A percentile compares a stretch with the other conserved stretches of the same genome.
These are phyloP conservation scores for Solanum lycopersicoides DNA, from an alignment of 257 asterid genomes.

Conservation along the genomic window DNA sequence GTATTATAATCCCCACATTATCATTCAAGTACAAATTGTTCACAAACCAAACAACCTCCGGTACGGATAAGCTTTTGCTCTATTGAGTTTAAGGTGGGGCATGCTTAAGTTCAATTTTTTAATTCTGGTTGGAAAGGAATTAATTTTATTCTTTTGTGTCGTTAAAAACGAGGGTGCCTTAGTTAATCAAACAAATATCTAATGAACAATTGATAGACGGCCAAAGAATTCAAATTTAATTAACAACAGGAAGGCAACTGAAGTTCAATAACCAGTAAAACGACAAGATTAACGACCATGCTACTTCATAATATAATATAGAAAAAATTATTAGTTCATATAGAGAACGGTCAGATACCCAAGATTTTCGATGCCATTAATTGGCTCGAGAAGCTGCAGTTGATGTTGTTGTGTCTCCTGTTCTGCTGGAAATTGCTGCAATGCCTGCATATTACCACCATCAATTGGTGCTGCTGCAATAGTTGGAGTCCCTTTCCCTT, in stretches of 20 bases:
- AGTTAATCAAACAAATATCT: background rate
- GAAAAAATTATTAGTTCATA: background rate
- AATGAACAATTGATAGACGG: background rate
- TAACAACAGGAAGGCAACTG: background rate
- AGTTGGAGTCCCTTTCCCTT: conserved; percentile 54
- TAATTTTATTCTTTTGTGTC: background rate
- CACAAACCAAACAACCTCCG: background rate
- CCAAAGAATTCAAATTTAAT: background rate
- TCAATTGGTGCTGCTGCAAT: conserved; percentile 35
- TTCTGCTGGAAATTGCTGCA: conserved; percentile 56
- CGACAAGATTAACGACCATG: background rate
- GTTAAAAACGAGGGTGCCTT: background rate
- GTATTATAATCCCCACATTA: background rate
- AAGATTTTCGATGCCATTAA: conserved; percentile 58
- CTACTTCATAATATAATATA: background rate
- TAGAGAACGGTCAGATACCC: conserved; percentile 33
- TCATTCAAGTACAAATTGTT: background rate
- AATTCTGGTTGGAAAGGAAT: background rate
- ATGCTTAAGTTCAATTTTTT: background rate
- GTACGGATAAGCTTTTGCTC: background rate
- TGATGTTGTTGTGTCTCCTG: conserved; percentile 55
- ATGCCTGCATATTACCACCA: conserved; percentile 42
- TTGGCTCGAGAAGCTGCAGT: conserved; percentile 74
- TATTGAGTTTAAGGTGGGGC: background rate
- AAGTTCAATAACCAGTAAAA: background rate